Evolutionary conservation across 345 rosid species (phyloP).

Genomic region (Arabidopsis thaliana): DNA sequence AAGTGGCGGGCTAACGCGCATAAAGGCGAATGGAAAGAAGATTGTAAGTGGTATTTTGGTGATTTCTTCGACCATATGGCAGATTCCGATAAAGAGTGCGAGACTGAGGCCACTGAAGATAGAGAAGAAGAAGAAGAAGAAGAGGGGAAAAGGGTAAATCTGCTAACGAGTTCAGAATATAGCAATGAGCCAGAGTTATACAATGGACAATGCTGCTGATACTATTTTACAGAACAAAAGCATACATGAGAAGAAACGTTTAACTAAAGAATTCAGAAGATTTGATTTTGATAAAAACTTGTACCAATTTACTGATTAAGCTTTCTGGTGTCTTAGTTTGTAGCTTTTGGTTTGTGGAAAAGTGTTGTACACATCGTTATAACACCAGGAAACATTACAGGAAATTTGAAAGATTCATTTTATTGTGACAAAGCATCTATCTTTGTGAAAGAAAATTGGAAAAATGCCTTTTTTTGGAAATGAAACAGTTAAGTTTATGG

Average conservation of each 20-base stretch:
- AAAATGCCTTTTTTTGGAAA: not conserved
- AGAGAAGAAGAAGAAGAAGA: conserved; percentile 5
- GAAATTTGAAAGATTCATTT: conserved; percentile 18
- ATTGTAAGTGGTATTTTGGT: conserved; percentile 67
- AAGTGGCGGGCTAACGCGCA: conserved; percentile 68
- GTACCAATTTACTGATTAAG: conserved; percentile 36
- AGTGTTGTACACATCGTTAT: conserved; percentile 38
- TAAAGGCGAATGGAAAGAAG: conserved; percentile 76
- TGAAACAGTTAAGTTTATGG: not conserved
- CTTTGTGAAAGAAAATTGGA: not conserved
- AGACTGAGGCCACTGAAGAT: conserved; percentile 22
- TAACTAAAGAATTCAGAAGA: conserved; percentile 2
- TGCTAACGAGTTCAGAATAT: conserved; percentile 28
- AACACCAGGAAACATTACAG: conserved; percentile 20
- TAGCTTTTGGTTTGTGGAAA: conserved; percentile 35
- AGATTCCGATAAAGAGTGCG: conserved; percentile 51
- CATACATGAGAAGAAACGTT: conserved; percentile 21
- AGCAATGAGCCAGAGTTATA: conserved; percentile 33
- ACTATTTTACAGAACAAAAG: conserved; percentile 8
- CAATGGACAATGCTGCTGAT: conserved; percentile 39
- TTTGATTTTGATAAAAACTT: conserved; percentile 1
- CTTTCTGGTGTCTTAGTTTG: conserved; percentile 38
- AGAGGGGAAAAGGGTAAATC: conserved; percentile 5
- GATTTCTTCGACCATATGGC: conserved; percentile 62
- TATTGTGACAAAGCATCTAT: conserved; percentile 4